phyloP scores from a whole-genome alignment of 1,284 basidiomycete species.

The Ceraceosorus guamensis region DNA sequence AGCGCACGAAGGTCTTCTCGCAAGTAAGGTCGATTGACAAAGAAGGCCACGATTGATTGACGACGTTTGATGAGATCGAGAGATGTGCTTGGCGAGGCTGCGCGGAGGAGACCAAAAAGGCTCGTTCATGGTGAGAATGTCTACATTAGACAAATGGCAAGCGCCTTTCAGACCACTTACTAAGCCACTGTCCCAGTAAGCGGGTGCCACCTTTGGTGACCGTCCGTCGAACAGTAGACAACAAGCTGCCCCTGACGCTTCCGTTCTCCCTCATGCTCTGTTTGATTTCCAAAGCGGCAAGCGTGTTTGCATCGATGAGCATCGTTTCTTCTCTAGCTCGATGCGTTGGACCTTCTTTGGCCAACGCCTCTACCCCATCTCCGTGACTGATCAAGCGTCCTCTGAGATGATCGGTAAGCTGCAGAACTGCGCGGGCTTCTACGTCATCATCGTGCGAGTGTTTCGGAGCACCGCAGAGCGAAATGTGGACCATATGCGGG shows the following conservation, averaged over 20 bases:
- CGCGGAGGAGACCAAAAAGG: no score
- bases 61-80: slow-evolving; percentile 23
- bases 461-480: slow-evolving; percentile 10
- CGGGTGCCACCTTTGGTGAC: slow-evolving; percentile 41
- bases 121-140: no score
- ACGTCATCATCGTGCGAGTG: slow-evolving; percentile 1
- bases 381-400: slow-evolving; percentile 28
- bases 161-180: slow-evolving; percentile 5
- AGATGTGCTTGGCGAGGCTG: slow-evolving; percentile 29
- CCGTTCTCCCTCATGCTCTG: slow-evolving; percentile 19
- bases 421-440: slow-evolving; percentile 23
- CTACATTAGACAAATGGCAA: no score
- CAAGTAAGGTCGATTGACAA: slow-evolving; percentile 18
- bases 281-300: slow-evolving; percentile 38
- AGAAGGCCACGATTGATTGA: slow-evolving; percentile 31
- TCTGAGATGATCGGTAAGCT: slow-evolving; percentile 34
- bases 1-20: slow-evolving; percentile 27
- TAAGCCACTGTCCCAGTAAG: slow-evolving; percentile 37
- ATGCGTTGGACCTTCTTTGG: neutral
- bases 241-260: slow-evolving; percentile 33
- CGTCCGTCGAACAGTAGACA: slow-evolving; percentile 36
- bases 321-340: slow-evolving; percentile 15
- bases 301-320: slow-evolving; percentile 44
- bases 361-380: neutral
- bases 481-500: slow-evolving; percentile 14